Base-by-base conservation (phyloP, 257 asterid genomes). In the Coffea canephora region DNA sequence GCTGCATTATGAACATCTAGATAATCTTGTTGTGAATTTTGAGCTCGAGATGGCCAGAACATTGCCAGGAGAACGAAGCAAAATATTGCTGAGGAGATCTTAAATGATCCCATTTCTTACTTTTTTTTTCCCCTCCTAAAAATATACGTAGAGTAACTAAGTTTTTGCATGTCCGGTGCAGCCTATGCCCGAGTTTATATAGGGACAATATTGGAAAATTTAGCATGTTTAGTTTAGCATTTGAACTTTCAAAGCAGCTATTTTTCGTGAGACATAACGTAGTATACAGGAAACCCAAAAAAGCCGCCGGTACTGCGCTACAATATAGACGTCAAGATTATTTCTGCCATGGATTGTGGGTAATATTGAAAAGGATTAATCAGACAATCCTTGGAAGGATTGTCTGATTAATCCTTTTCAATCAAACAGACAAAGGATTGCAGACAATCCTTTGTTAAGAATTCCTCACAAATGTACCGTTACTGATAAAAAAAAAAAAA, bases 11-110 rank as follows among this genome's bases (percentile, higher is more conserved):
- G 81, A 54, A 18, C 70, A 21, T 68, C 25, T 18, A 68, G 68
- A n/a, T 3, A 78, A 13, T 78, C 81, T 78, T 78, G 81, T 18
- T 19, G 81, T 16, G 54, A 68, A 55, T 68, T 78, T 43, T 78
- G 81, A 68, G 81, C 81, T 16, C 7, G 19, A 36, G 69, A 78
- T 10, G 76, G 61, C 1, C 21, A 25, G 11, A 48, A 46, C n/a
- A 49, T 72, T 14, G 11, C 43, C 27, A 48, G 6, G 39, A 49
- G 5, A 72, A 72, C 48, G 41, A 72, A 48, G 76, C 11, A 25
- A 5, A 48, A 5, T 1, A 49, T 25, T 48, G 43, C 19, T 3
- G 3, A 2, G n/a, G 62, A n/a, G 41, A 49, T 46, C 76, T 23
- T 25, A 3, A 8, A 6, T 12, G 76, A 72, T 72, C 62, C 76